Conservation (phyloP, 23 red algal genomes). For the Agarophyton chilense region DNA sequence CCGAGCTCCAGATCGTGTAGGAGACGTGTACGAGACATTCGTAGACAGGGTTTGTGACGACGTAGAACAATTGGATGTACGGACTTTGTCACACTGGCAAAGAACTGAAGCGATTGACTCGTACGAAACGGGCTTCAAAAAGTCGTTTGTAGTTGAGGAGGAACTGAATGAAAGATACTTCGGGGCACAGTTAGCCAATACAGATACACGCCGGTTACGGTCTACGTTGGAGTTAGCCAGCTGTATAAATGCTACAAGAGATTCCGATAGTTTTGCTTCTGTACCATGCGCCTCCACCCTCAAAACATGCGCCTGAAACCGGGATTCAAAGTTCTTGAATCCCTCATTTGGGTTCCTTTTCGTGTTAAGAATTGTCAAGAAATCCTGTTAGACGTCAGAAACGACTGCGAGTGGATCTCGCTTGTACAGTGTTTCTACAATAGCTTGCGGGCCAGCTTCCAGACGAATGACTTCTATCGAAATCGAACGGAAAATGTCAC, state of each 20-base stretch:
- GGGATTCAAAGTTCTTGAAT: conserved; percentile 15
- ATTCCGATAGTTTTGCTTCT: not conserved
- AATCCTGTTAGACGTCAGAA: not conserved
- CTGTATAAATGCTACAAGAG: not conserved
- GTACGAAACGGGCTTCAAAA: not conserved
- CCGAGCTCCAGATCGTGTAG: too few relatives aligned
- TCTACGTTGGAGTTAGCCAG: not conserved
- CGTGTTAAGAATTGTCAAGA: not conserved
- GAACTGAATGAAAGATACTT: not conserved
- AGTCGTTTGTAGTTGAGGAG: not conserved
- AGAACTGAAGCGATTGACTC: conserved; percentile 1
- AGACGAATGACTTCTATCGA: not conserved
- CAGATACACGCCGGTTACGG: not conserved
- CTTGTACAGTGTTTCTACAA: not conserved
- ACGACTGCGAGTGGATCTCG: not conserved
- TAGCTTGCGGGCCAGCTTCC: not conserved
- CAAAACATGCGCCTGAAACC: not conserved
- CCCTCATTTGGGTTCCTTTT: not conserved
- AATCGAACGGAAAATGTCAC: not conserved
- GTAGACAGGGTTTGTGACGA: not conserved
- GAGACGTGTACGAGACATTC: not conserved
- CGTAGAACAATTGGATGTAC: not conserved
- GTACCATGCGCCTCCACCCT: not conserved
- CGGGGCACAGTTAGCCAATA: not conserved
- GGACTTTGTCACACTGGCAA: not conserved